phyloP scores from a whole-genome alignment of 371 early-diverging fungal species.

The Actinomortierella wolfii region DNA sequence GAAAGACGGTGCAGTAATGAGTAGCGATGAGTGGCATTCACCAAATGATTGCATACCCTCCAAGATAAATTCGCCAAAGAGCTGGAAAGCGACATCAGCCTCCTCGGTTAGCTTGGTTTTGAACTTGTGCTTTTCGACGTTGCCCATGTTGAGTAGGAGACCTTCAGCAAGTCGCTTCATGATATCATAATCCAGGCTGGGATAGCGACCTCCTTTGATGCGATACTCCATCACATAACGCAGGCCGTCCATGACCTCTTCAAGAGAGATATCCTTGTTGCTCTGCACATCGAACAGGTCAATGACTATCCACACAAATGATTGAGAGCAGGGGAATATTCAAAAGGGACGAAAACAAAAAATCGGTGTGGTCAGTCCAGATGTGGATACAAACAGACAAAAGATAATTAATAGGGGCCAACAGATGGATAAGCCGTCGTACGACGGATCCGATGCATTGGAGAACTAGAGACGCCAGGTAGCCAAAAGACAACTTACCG shows the following conservation, averaged over 20 bases:
- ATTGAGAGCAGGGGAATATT: neutral
- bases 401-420: too few species aligned
- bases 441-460: neutral
- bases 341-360: neutral
- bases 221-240: constrained; percentile 95
- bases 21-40: too few species aligned
- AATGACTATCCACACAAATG: constrained; percentile 50
- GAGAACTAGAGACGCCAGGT: neutral
- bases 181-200: constrained; percentile 75
- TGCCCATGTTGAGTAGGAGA: constrained; percentile 77
- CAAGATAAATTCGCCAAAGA: constrained; percentile 94
- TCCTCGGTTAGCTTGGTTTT: constrained; percentile 70
- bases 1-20: too few species aligned
- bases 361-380: neutral
- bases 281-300: constrained; percentile 71
- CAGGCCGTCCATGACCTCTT: constrained; percentile 87
- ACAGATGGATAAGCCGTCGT: too few species aligned
- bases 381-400: too few species aligned
- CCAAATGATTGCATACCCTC: constrained; percentile 74
- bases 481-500: constrained; percentile 13
- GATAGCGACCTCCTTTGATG: constrained; percentile 83
- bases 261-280: constrained; percentile 75
- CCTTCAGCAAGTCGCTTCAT: constrained; percentile 89
- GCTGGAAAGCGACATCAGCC: constrained; percentile 84
- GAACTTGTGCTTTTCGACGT: constrained; percentile 65